Conservation (phyloP, 2,329 filamentous ascomycete genomes). For the Paracorniculantispora psalliotae region DNA sequence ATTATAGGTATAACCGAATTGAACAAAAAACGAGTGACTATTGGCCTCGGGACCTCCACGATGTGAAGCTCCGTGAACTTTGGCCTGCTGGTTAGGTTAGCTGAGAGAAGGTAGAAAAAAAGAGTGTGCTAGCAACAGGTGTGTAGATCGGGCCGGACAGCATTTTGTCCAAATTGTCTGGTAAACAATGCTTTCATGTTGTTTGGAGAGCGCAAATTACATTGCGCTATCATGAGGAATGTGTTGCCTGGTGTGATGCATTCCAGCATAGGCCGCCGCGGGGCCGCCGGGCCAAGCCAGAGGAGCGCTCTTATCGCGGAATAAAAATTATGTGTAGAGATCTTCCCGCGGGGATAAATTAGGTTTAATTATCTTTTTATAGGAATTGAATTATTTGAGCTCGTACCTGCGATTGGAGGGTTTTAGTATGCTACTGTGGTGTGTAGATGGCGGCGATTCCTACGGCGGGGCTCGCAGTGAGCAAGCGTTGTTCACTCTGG, state of each 20-base stretch:
- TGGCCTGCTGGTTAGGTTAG: neutral
- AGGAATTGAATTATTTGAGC: neutral
- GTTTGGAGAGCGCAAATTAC: constrained; percentile 20
- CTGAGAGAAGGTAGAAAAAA: neutral
- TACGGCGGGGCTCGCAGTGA: no score
- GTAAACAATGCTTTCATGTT: constrained; percentile 8
- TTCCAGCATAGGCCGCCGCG: no score
- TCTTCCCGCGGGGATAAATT: no score
- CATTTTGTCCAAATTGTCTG: neutral
- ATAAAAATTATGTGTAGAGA: neutral
- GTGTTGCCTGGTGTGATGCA: constrained; percentile 34
- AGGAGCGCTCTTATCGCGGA: no score
- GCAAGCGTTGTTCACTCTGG: no score
- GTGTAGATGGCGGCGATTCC: no score
- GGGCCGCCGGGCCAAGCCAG: no score
- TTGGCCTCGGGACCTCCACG: neutral
- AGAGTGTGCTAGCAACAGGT: neutral
- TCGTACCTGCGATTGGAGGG: no score
- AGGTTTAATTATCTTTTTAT: neutral
- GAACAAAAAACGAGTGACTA: neutral
- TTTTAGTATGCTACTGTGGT: no score
- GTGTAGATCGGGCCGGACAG: neutral
- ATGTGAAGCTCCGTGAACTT: neutral
- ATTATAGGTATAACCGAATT: neutral
- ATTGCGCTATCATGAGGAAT: constrained; percentile 32